Percentiles rank a stretch among this genome's conserved stretches.
Conservation (phyloP, 1,139 yeast genomes). For the Zhuliangozyma parablackwelliae region DNA sequence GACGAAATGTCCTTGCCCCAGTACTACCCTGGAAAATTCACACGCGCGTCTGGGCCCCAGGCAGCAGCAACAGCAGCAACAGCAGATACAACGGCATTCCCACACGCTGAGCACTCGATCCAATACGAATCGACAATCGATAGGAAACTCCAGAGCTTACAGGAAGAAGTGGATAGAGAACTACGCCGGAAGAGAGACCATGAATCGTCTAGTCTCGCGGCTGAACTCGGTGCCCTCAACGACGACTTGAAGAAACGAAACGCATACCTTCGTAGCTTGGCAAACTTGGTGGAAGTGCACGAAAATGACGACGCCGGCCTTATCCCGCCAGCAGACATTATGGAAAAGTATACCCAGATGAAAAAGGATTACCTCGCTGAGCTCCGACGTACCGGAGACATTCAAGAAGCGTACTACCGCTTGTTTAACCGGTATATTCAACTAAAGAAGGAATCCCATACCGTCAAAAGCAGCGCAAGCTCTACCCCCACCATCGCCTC, state of each 20-base stretch:
- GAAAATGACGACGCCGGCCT: conserved; percentile 6
- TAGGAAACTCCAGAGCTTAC: conserved; percentile 11
- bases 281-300: conserved; percentile 18
- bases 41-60: conserved; percentile 2
- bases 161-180: conserved; percentile 14
- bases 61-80: too few relatives aligned
- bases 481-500: neutral
- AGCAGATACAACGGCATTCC: too few relatives aligned
- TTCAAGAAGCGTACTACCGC: conserved; percentile 36
- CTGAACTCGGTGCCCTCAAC: conserved; percentile 10
- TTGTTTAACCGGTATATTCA: conserved; percentile 39
- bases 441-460: conserved; percentile 17
- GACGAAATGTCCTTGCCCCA: conserved; percentile 12
- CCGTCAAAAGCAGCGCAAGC: conserved; percentile 1
- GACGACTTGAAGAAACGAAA: conserved; percentile 18
- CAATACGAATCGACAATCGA: conserved; percentile 3
- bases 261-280: conserved; percentile 17
- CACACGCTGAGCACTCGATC: neutral
- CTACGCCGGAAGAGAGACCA: conserved; percentile 8
- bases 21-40: conserved; percentile 20
- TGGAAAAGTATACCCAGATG: conserved; percentile 24
- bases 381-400: conserved; percentile 22
- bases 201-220: conserved; percentile 4
- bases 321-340: conserved; percentile 5
- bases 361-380: conserved; percentile 30